Conservation (phyloP, 2,329 filamentous ascomycete species). For the Colletotrichum chlorophyti region DNA sequence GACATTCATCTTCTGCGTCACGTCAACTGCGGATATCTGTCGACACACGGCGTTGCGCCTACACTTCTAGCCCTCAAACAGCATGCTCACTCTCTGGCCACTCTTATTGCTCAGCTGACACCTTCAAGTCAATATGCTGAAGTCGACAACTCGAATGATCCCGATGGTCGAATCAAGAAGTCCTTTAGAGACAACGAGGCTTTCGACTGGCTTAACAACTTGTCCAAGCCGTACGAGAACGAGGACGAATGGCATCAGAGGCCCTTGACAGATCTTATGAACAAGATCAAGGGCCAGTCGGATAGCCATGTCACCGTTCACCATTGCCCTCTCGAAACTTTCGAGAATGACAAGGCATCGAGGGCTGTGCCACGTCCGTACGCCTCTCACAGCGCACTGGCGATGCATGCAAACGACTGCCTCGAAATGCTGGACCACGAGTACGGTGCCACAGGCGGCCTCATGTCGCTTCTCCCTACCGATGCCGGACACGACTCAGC, state of each 20-base stretch:
- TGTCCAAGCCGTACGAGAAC: constrained; percentile 55
- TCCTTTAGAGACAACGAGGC: constrained; percentile 52
- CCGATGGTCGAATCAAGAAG: constrained; percentile 15
- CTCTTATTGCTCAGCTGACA: constrained; percentile 57
- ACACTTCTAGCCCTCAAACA: constrained; percentile 65
- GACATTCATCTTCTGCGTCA: constrained; percentile 42
- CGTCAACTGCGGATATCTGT: constrained; percentile 65
- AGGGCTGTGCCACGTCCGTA: constrained; percentile 43
- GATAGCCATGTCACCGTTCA: constrained; percentile 49
- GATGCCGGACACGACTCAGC: constrained; percentile 41
- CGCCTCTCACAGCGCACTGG: constrained; percentile 54
- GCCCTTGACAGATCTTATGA: constrained; percentile 53
- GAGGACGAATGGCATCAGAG: constrained; percentile 53
- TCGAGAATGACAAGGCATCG: constrained; percentile 30
- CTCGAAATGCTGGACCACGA: constrained; percentile 68
- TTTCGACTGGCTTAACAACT: constrained; percentile 64
- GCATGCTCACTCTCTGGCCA: constrained; percentile 63
- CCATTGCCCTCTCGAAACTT: constrained; percentile 52
- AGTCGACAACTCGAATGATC: constrained; percentile 34
- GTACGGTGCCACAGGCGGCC: constrained; percentile 60
- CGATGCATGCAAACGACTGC: constrained; percentile 65
- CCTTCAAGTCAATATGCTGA: constrained; percentile 42
- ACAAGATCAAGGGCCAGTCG: constrained; percentile 50
- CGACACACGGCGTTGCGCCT: constrained; percentile 56
- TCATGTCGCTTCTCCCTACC: constrained; percentile 60